phyloP scores from a whole-genome alignment of 768 basidiomycete genomes.

The Asterophora parasitica region DNA sequence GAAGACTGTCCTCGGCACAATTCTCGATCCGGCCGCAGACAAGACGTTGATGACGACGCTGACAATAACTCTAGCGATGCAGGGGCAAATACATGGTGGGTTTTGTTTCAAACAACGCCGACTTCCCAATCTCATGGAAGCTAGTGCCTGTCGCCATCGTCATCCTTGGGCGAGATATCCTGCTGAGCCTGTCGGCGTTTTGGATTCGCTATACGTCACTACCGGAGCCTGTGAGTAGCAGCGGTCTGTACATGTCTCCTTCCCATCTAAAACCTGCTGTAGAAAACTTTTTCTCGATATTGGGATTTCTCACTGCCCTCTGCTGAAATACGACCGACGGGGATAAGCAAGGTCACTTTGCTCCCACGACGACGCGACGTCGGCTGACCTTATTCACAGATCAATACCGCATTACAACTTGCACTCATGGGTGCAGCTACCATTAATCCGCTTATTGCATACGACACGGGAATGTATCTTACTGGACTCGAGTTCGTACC shows the following conservation, averaged over 20 bases:
- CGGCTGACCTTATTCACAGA: slow-evolving; percentile 33
- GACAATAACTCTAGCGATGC: slow-evolving; percentile 79
- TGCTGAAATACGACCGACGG: slow-evolving; percentile 89
- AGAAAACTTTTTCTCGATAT: slow-evolving; percentile 92
- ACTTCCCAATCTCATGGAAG: slow-evolving; percentile 4
- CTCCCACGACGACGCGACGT: neutral
- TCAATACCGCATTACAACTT: slow-evolving; percentile 91
- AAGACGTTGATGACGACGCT: slow-evolving; percentile 94
- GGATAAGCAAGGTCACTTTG: slow-evolving; percentile 77
- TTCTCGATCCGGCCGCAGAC: slow-evolving; percentile 96
- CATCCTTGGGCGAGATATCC: slow-evolving; percentile 85
- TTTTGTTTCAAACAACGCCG: slow-evolving; percentile 10
- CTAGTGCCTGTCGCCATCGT: slow-evolving; percentile 81
- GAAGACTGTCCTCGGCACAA: slow-evolving; percentile 89
- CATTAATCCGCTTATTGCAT: slow-evolving; percentile 70
- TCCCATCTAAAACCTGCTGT: slow-evolving; percentile 1
- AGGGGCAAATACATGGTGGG: slow-evolving; percentile 79
- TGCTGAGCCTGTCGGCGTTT: slow-evolving; percentile 84
- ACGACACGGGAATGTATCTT: slow-evolving; percentile 51
- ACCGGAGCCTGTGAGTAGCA: slow-evolving; percentile 68
- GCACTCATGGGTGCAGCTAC: slow-evolving; percentile 88
- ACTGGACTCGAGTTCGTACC: slow-evolving; percentile 68
- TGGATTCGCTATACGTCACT: slow-evolving; percentile 90
- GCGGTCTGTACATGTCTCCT: slow-evolving; percentile 1
- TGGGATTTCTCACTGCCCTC: slow-evolving; percentile 97